Base-by-base conservation (phyloP, 2,329 filamentous ascomycete species). In the Cytospora piceae region DNA sequence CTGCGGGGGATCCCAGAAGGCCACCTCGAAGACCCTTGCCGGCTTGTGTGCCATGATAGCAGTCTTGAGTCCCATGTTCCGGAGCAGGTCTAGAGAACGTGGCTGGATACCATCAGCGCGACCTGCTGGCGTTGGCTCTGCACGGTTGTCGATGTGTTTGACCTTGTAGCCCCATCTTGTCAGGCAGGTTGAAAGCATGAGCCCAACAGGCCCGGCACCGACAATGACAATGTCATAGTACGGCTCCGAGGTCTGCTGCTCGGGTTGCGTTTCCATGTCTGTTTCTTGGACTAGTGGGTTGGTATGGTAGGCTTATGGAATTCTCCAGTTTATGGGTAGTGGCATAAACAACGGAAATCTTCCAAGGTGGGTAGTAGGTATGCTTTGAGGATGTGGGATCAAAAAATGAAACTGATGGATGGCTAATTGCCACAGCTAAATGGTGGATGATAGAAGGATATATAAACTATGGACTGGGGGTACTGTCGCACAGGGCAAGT, bases 91-190 rank as follows among this genome's bases (percentile, higher is more conserved):
- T 29, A 96, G 83, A 0, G 93, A 96, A 49, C 94, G 89, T 46
- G 93, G 93, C 79, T 97, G 93, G 65, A 97, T 96, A 68, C 93
- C 93, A 78, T 97, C 93, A 64, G 93, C 94, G 69, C 93, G 91
- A 61, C 93, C 93, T 24, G 93, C 96, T 2, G 87, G 74, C 15
- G 93, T 97, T 20, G 93, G 93, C 73, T 94, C 91, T 2, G 92
- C 83, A 66, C 93, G 86, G 78, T 96, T 96, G 79, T 97, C 94
- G 74, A 97, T 93, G 79, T 97, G 93, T 82, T 94, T 96, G 77
- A 97, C 92, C 77, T 88, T 93, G 83, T 97, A 97, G 24, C 94
- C 94, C 92, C 93, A 97, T 80, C 93, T 85, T 67, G 92, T 91
- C 68, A 97, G 85, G 75, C 91, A 94, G 34, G 93, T 93, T 11